Evolutionary conservation across 2,329 filamentous ascomycete genomes (phyloP).

Genomic region (Aspergillus novoparasiticus): DNA sequence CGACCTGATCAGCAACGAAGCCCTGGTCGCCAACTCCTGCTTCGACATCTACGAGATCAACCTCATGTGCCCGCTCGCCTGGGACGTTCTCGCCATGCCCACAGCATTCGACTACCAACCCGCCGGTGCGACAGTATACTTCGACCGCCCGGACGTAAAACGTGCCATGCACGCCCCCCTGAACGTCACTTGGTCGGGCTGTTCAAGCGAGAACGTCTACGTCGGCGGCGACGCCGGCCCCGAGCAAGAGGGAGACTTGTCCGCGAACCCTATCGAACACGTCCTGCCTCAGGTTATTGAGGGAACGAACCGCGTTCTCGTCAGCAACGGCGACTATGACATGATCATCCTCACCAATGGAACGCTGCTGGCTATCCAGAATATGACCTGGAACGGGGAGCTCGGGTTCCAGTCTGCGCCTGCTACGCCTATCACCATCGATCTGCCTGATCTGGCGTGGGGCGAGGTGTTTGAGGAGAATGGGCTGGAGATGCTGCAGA

Average conservation of each 20-base stretch:
- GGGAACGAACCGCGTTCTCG: conserved; percentile 69
- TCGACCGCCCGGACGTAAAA: conserved; percentile 70
- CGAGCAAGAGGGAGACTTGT: not conserved
- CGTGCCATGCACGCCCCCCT: conserved; percentile 63
- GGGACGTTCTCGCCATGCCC: conserved; percentile 61
- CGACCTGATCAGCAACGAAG: conserved; percentile 57
- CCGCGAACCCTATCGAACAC: not conserved
- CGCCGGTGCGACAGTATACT: conserved; percentile 64
- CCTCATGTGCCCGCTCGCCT: conserved; percentile 69
- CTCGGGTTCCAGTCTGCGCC: conserved; percentile 70
- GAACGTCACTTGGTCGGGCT: conserved; percentile 46
- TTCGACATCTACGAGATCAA: conserved; percentile 75
- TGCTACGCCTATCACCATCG: conserved; percentile 49
- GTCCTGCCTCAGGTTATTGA: conserved; percentile 71
- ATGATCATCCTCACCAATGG: conserved; percentile 69
- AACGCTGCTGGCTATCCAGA: conserved; percentile 72
- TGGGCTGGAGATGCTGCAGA: conserved; percentile 62
- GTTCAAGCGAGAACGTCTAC: conserved; percentile 39
- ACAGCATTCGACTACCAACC: conserved; percentile 64
- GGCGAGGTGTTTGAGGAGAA: conserved; percentile 53
- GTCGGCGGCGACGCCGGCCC: conserved; percentile 31
- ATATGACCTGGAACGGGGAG: conserved; percentile 76
- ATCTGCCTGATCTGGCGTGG: conserved; percentile 59
- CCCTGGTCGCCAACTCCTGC: conserved; percentile 68
- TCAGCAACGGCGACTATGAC: conserved; percentile 72